A percentile compares a stretch with the other conserved stretches of the same genome.
Evolutionary conservation across 345 rosid genomes (phyloP).

Genomic region (Capsella bursapastoris): DNA sequence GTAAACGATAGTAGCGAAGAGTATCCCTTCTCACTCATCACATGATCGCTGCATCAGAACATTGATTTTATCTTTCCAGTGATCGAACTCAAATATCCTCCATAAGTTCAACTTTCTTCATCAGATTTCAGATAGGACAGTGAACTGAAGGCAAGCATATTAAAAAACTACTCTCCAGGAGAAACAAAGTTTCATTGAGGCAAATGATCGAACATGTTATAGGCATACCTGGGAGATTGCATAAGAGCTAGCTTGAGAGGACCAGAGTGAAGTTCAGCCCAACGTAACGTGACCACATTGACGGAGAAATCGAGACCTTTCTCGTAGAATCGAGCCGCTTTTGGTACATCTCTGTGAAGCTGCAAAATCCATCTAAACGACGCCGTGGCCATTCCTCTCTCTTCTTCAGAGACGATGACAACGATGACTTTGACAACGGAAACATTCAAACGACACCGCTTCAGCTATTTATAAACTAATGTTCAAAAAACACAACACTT

Average conservation of each 20-base stretch:
- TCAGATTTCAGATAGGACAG: background rate
- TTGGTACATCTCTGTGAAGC: conserved; percentile 92
- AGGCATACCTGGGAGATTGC: conserved; percentile 70
- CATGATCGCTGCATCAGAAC: conserved; percentile 53
- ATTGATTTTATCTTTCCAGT: background rate
- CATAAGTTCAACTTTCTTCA: background rate
- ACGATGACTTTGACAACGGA: background rate
- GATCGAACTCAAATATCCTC: background rate
- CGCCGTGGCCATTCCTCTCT: conserved; percentile 58
- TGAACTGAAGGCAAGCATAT: background rate
- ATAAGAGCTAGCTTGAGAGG: conserved; percentile 81
- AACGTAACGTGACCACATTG: conserved; percentile 79
- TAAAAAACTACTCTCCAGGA: background rate
- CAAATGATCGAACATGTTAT: conserved; percentile 58
- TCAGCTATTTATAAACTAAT: background rate
- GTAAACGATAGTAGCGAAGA: conserved; percentile 80
- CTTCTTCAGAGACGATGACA: background rate
- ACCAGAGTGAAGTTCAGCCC: conserved; percentile 94
- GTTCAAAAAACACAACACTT: background rate
- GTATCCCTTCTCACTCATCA: conserved; percentile 61
- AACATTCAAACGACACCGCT: background rate
- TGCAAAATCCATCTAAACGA: conserved; percentile 90
- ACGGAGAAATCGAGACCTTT: conserved; percentile 83
- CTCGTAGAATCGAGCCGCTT: conserved; percentile 83
- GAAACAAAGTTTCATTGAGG: conserved; percentile 28